Base-by-base conservation (phyloP, 106 monocot genomes). In the Hemerocallis citrina region DNA sequence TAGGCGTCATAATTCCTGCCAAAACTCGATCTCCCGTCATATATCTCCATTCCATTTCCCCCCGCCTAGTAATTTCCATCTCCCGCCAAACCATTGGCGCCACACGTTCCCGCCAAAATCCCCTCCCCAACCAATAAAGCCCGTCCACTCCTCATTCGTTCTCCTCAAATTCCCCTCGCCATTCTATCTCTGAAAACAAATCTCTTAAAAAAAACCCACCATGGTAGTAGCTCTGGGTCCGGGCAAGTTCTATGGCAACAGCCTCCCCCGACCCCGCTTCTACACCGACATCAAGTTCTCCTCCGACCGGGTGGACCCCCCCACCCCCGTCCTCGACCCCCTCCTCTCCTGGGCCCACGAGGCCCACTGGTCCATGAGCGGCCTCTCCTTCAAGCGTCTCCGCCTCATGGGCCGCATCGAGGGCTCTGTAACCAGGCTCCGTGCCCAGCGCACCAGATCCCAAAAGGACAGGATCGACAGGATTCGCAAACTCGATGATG, bases 351-450 rank as follows among this genome's bases (percentile, higher is more conserved):
- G 92, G 92, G 92, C 92, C 14, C 28, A 62, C 39, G 88, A 88
- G 37, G 92, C 92, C 1, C 88, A 84, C 71, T 93, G 92, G 92
- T 84, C 88, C 44, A 88, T 88, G 88, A 88, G 92, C 5, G 92
- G 92, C 3, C 81, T 81, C 61, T 74, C 76, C 73, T 84, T 74
- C 69, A 29, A 79, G 62, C 87, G 88, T 55, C 81, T 46, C 66
- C 78, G 81, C 25, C 84, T 85, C 30, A 84, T 88, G 65, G 92
- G 92, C 62, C 66, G 79, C 44, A 93, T 93, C 71, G 92, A 93
- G 69, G 92, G 92, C 13, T 79, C 75, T 61, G 72, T 88, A 70
- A 43, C 69, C 50, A 81, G 71, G 44, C 84, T 93, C 68, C 72
- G 88, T 3, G 63, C 41, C 34, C 71, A 81, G 52, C 52, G 40